Base-by-base conservation (phyloP, 2,329 filamentous ascomycete species). In the Coniella lustricola region DNA sequence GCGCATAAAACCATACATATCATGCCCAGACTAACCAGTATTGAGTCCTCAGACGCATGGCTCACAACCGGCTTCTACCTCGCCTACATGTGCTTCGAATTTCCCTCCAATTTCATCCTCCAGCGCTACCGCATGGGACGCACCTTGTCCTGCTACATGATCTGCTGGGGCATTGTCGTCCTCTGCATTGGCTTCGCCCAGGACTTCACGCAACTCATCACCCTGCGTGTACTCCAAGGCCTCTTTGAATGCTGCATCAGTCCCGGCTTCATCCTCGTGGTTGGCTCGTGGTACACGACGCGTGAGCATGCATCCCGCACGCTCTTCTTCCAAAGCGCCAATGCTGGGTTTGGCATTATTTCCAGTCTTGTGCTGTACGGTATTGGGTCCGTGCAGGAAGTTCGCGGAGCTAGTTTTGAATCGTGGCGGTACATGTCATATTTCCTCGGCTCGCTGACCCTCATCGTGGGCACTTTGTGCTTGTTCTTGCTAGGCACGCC, bases 351-450 rank as follows among this genome's bases (percentile, higher is more conserved):
- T 43, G 61, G 64, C 3, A 56, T 66, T 34, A 64, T 68, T 37
- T 56, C 64, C 7, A 60, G 55, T 21, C 50, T 68, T 34, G 60
- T 65, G 21, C 59, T 68, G 4, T 68, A 67, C 48, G 65, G 60
- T 5, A 67, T 68, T 39, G 64, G 65, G 7, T 55, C 61, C 1
- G 51, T 63, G 2, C 56, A 63, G 42, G 58, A 61, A 31, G 44
- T 54, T 2, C 40, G 51, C 12, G 51, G 56, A 2, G 55, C 61
- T 4, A 59, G 59, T 3, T 62, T 62, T 16, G 54, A 67, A 51
- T 57, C 66, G 1, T 68, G 65, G 66, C 55, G 66, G 16, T 67
- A 67, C 48, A 67, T 67, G 60, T 64, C 62, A 10, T 66, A 66
- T 48, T 67, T 67, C 39, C 60, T 67, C 1, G 66, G 66, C 3